A percentile compares a stretch with the other conserved stretches of the same genome.
These are phyloP conservation scores for Adiantum capillusveneris DNA, from an alignment of 75 land plant species.

Conservation along the genomic window DNA sequence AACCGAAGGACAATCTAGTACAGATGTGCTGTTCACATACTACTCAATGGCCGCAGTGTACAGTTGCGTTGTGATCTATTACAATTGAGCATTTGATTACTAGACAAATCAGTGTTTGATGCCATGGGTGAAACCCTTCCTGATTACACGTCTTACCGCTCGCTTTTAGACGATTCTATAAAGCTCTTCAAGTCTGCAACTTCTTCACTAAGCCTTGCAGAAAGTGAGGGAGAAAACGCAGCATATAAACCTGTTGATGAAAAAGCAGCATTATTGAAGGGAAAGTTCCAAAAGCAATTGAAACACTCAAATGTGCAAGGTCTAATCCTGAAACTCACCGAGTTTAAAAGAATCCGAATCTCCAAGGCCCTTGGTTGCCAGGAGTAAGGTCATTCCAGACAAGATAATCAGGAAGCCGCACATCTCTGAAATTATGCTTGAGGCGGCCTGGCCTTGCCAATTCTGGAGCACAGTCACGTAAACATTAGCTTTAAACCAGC, in stretches of 20 bases:
- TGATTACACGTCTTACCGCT: too few species aligned
- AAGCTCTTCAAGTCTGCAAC: conserved; percentile 16
- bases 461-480: conserved; percentile 27
- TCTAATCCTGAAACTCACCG: too few species aligned
- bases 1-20: too few species aligned
- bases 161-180: too few species aligned
- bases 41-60: too few species aligned
- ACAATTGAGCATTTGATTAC: too few species aligned
- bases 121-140: too few species aligned
- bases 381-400: conserved; percentile 62
- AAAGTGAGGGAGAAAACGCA: conserved; percentile 44
- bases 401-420: conserved; percentile 69
- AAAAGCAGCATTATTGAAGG: background rate
- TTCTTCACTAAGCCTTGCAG: conserved; percentile 33
- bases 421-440: conserved; percentile 45
- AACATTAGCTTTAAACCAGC: too few species aligned
- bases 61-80: too few species aligned
- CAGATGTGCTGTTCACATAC: too few species aligned
- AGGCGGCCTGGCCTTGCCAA: conserved; percentile 51
- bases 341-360: too few species aligned
- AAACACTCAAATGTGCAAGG: background rate
- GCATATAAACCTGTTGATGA: conserved; percentile 27
- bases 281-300: background rate
- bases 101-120: too few species aligned
- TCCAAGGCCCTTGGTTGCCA: conserved; percentile 50